phyloP scores from a whole-genome alignment of 352 stramenopile genomes.

The Blastocystis sp. region DNA sequence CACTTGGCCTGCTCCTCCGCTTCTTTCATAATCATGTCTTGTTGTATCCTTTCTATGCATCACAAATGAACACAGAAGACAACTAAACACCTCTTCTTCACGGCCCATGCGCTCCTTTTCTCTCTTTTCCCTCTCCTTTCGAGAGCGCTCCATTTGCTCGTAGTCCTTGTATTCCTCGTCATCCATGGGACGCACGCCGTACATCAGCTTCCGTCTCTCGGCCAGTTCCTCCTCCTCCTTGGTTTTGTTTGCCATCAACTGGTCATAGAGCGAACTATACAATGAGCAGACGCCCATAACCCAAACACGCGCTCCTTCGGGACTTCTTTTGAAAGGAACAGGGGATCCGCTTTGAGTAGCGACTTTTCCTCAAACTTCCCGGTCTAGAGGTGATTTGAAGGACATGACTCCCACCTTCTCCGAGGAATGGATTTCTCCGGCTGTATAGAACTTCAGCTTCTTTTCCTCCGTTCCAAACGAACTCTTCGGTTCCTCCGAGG shows the following conservation, averaged over 20 bases:
- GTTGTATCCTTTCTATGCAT: neutral
- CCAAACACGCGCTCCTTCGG: conserved; percentile 14
- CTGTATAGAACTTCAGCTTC: conserved; percentile 41
- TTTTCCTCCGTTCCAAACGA: conserved; percentile 7
- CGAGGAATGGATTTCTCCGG: conserved; percentile 12
- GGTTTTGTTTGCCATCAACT: conserved; percentile 39
- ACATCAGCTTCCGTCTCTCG: conserved; percentile 54
- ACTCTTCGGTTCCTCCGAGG: neutral
- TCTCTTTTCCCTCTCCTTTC: conserved; percentile 10
- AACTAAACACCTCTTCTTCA: conserved; percentile 30
- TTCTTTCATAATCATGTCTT: conserved; percentile 6
- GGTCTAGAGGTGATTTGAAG: neutral
- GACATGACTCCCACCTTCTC: neutral
- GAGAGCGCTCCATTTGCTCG: conserved; percentile 54
- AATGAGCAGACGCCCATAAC: neutral
- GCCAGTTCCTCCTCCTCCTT: conserved; percentile 55
- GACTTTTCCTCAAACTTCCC: conserved; percentile 4
- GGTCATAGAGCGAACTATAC: conserved; percentile 42
- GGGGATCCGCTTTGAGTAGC: neutral
- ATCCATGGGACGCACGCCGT: conserved; percentile 63
- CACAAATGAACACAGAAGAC: neutral
- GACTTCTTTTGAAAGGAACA: neutral
- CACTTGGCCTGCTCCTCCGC: neutral
- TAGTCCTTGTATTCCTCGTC: conserved; percentile 68
- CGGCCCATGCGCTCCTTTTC: conserved; percentile 3